Percentiles rank a stretch among this genome's conserved stretches.
Conservation (phyloP, 805 yeast genomes). For the Metschnikowia koreensis region DNA sequence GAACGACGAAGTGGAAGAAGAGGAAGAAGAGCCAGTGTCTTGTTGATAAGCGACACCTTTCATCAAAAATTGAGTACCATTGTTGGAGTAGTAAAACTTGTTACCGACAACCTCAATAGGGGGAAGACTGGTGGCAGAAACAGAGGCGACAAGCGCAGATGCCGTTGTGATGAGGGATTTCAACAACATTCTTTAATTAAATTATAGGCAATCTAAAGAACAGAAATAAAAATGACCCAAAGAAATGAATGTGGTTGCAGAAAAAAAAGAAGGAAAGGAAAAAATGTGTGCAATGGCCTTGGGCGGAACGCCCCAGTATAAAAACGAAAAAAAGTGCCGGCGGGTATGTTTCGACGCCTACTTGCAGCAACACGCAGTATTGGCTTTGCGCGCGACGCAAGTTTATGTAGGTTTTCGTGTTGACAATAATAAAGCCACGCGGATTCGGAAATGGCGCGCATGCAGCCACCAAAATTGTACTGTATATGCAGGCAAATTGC, state of each 20-base stretch:
- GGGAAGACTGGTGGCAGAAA: constrained; percentile 24
- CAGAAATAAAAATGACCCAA: background rate
- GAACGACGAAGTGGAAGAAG: constrained; percentile 46
- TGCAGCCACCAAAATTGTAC: background rate
- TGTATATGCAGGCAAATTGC: background rate
- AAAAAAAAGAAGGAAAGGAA: background rate
- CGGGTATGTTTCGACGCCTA: background rate
- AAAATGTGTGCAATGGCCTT: background rate
- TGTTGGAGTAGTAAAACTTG: constrained; percentile 72
- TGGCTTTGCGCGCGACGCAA: background rate
- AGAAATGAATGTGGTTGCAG: background rate
- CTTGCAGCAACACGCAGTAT: background rate
- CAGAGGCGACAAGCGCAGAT: constrained; percentile 12
- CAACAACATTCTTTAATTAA: constrained; percentile 28
- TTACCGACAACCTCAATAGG: constrained; percentile 66
- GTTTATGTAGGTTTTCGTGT: background rate
- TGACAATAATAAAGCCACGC: background rate
- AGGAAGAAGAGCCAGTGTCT: constrained; percentile 53
- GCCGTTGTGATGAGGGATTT: constrained; percentile 30
- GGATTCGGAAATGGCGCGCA: constrained; percentile 1
- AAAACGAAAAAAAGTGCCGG: background rate
- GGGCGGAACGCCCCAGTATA: background rate
- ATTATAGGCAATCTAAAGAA: background rate
- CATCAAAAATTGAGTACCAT: constrained; percentile 75
- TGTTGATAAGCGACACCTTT: constrained; percentile 80